phyloP scores from a whole-genome alignment of 2,329 filamentous ascomycete genomes.

The Ophidiomyces ophidiicola region DNA sequence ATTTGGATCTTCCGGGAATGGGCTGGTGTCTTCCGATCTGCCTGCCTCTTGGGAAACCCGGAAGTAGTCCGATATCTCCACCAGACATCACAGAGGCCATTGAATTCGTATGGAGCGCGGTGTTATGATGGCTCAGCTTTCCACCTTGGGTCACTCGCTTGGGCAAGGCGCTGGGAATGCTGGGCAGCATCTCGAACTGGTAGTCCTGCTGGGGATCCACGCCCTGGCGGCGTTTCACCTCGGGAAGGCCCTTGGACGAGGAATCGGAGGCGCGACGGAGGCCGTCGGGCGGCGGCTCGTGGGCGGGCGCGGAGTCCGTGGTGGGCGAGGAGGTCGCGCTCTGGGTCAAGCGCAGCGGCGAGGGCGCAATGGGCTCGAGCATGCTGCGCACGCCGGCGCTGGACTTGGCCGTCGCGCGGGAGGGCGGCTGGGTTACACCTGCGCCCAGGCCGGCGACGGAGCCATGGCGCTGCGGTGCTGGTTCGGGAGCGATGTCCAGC shows the following conservation, averaged over 20 bases:
- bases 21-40: constrained; percentile 31
- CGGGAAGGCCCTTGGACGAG: constrained; percentile 18
- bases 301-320: constrained; percentile 20
- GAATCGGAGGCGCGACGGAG: constrained; percentile 26
- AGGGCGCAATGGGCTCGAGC: constrained; percentile 26
- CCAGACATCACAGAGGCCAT: constrained; percentile 39
- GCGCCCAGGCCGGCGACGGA: constrained; percentile 31
- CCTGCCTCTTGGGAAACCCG: constrained; percentile 27
- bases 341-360: constrained; percentile 25
- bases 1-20: constrained; percentile 27
- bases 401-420: constrained; percentile 12
- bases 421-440: constrained; percentile 25
- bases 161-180: constrained; percentile 32
- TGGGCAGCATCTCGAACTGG: constrained; percentile 37
- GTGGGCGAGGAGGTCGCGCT: constrained; percentile 26
- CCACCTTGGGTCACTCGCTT: constrained; percentile 34
- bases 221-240: constrained; percentile 18
- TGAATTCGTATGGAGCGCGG: constrained; percentile 26
- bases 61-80: constrained; percentile 26
- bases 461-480: constrained; percentile 22
- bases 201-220: constrained; percentile 24
- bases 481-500: constrained; percentile 46
- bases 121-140: constrained; percentile 24
- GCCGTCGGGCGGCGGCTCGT: constrained; percentile 27
- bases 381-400: constrained; percentile 23